phyloP scores from a whole-genome alignment of 768 basidiomycete genomes.

The Rhodotorula diobovata region DNA sequence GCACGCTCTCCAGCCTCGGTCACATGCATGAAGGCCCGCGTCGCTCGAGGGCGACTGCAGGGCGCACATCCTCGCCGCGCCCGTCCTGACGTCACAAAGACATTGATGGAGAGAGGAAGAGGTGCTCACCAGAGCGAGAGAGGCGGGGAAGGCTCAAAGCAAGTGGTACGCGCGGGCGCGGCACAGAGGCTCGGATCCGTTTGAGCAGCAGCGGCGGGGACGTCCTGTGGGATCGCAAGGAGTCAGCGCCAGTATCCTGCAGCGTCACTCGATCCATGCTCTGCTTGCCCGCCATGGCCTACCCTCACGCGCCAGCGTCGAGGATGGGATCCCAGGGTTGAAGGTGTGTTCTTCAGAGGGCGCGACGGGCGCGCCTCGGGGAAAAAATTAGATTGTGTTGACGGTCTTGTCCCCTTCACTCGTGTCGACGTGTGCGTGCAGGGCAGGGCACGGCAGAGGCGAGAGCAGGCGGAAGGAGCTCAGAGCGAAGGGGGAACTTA shows the following conservation, averaged over 20 bases:
- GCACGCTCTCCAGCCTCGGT: slow-evolving; percentile 4
- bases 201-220: too few species aligned
- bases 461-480: neutral
- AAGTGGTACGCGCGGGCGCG: too few species aligned
- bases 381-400: slow-evolving; percentile 8
- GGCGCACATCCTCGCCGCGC: slow-evolving; percentile 10
- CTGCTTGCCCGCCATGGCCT: neutral
- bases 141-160: too few species aligned
- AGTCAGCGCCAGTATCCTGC: too few species aligned
- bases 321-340: neutral
- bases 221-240: too few species aligned
- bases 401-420: neutral
- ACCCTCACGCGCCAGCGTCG: neutral
- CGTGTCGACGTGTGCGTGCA: too few species aligned
- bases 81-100: neutral
- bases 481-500: neutral
- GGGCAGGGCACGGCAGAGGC: too few species aligned
- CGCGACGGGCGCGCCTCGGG: neutral
- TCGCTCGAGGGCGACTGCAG: neutral
- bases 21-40: slow-evolving; percentile 25
- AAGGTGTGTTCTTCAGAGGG: neutral
- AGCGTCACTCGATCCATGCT: too few species aligned
- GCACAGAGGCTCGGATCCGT: too few species aligned
- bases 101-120: neutral
- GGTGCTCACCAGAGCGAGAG: neutral